A percentile compares a stretch with the other conserved stretches of the same genome.
phyloP scores from a whole-genome alignment of 345 rosid genomes.

The Reutealis trisperma region DNA sequence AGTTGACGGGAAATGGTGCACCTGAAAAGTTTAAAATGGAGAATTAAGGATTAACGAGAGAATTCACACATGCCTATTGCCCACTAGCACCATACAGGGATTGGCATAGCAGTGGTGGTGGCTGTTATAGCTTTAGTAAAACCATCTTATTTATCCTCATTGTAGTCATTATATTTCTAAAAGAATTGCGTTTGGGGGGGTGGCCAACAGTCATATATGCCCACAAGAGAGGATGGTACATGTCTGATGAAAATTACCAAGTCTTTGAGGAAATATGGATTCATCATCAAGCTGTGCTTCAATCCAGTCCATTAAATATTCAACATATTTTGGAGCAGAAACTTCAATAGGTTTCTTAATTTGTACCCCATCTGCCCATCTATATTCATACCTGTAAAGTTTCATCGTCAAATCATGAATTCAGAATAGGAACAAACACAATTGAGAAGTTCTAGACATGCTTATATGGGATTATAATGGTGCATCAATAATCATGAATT shows the following conservation, averaged over 20 bases:
- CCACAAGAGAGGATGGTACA: conserved; percentile 2
- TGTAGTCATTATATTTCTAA: not conserved
- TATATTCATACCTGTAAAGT: conserved; percentile 78
- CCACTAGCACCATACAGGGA: not conserved
- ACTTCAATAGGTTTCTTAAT: conserved; percentile 99
- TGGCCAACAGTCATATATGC: too few relatives aligned
- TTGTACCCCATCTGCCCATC: conserved; percentile 99
- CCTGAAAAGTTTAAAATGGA: conserved; percentile 47
- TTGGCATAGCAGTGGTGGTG: not conserved
- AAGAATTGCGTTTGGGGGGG: not conserved
- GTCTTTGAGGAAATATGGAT: conserved; percentile 93
- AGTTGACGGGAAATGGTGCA: conserved; percentile 94
- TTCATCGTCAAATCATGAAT: conserved; percentile 21
- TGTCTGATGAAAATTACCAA: conserved; percentile 53
- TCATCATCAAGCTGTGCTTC: conserved; percentile 97
- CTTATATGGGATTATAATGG: conserved; percentile 1
- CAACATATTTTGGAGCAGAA: conserved; percentile 98
- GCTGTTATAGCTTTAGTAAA: not conserved
- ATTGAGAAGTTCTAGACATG: not conserved
- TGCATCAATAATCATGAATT: conserved; percentile 4
- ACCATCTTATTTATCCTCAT: not conserved
- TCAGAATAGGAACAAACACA: not conserved
- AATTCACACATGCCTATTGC: not conserved
- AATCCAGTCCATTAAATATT: conserved; percentile 98
- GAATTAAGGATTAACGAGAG: not conserved